These are phyloP conservation scores for Paecilomyces variotii DNA, from an alignment of 2,329 filamentous ascomycete species.

Conservation along the genomic window DNA sequence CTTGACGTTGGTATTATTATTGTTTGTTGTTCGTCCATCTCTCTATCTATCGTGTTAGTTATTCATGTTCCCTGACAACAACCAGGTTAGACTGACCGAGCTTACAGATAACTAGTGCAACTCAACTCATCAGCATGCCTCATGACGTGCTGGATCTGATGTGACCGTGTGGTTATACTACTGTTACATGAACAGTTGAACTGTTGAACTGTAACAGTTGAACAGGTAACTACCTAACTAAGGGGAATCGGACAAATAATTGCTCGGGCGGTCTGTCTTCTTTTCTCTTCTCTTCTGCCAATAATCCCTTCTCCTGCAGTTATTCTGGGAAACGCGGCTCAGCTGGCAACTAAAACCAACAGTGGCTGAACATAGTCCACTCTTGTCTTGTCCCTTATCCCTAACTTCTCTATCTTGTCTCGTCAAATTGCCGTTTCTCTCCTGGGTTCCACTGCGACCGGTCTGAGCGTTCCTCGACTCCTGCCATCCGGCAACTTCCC, in stretches of 20 bases:
- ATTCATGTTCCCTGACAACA: too few relatives aligned
- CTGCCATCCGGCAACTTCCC: not conserved
- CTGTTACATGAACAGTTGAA: too few relatives aligned
- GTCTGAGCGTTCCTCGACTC: not conserved
- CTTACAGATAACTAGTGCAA: too few relatives aligned
- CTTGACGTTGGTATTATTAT: too few relatives aligned
- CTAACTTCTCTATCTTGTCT: not conserved
- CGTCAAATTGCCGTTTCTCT: not conserved
- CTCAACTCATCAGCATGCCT: not conserved
- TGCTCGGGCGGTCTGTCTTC: not conserved
- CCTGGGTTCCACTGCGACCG: not conserved
- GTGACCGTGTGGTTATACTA: too few relatives aligned
- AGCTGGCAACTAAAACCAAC: too few relatives aligned
- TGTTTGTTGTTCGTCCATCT: too few relatives aligned
- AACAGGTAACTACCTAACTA: not conserved
- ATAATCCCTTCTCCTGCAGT: too few relatives aligned
- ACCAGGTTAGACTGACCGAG: too few relatives aligned
- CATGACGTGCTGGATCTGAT: not conserved
- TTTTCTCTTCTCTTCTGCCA: not conserved
- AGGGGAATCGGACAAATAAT: not conserved
- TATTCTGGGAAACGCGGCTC: too few relatives aligned
- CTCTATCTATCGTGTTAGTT: too few relatives aligned
- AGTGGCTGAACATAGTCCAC: not conserved
- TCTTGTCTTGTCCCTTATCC: not conserved
- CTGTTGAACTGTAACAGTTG: too few relatives aligned